Evolutionary conservation across 2,329 filamentous ascomycete species (phyloP).

Genomic region (Rugonectria rugulosa): DNA sequence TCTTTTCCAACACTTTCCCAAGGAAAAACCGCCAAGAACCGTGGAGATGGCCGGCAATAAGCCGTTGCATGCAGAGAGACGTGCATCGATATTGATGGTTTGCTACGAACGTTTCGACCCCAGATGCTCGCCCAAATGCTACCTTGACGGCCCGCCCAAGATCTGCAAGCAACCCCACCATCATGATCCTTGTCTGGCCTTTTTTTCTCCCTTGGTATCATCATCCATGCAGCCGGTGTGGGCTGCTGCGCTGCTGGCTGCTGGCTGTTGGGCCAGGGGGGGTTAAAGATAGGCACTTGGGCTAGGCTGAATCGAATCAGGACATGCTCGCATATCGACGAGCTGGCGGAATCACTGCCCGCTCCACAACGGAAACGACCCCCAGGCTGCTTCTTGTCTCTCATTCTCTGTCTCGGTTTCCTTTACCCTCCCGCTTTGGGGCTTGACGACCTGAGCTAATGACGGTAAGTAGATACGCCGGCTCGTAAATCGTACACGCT

Average conservation of each 20-base stretch:
- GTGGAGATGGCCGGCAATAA: background rate
- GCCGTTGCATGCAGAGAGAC: conserved; percentile 2
- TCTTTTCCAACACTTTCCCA: too few species aligned
- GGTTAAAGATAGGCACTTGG: background rate
- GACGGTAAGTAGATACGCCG: too few species aligned
- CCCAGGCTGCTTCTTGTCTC: background rate
- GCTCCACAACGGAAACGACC: background rate
- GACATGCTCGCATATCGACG: conserved; percentile 7
- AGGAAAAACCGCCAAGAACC: too few species aligned
- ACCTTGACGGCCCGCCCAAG: conserved; percentile 14
- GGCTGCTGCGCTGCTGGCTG: too few species aligned
- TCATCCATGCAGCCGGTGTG: too few species aligned
- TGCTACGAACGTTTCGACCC: background rate
- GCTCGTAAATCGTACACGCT: too few species aligned
- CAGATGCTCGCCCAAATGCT: conserved; percentile 5
- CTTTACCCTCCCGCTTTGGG: too few species aligned
- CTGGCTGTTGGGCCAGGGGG: background rate
- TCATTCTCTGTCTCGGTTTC: too few species aligned
- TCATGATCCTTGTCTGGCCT: background rate
- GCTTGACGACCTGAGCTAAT: too few species aligned
- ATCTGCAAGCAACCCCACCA: background rate
- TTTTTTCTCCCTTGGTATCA: too few species aligned
- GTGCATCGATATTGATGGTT: background rate
- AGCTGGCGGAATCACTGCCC: background rate
- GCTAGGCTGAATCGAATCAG: conserved; percentile 10